These are phyloP conservation scores for Phytophthora sojae DNA, from an alignment of 352 stramenopile species.

Conservation along the genomic window DNA sequence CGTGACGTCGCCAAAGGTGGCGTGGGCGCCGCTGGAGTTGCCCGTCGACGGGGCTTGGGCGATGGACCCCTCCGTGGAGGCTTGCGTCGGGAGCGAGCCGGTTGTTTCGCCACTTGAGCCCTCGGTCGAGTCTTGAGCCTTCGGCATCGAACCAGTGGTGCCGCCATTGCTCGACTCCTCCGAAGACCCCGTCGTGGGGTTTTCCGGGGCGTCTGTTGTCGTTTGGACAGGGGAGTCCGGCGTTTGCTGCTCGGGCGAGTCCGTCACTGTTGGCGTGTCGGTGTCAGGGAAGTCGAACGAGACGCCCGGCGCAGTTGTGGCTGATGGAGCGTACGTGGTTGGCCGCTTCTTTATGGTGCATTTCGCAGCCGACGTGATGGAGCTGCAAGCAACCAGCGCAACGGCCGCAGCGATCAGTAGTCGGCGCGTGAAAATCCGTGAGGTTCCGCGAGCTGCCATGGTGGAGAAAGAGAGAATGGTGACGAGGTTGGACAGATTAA, in stretches of 20 bases:
- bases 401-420: background rate
- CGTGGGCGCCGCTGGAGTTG: conserved; percentile 22
- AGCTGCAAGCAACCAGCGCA: background rate
- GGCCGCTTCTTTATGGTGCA: background rate
- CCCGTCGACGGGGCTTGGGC: conserved; percentile 6
- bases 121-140: conserved; percentile 10
- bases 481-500: no score
- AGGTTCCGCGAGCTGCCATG: background rate
- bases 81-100: conserved; percentile 14
- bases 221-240: conserved; percentile 14
- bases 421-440: background rate
- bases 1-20: conserved; percentile 36
- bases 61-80: conserved; percentile 16
- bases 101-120: background rate
- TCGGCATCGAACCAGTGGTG: conserved; percentile 5
- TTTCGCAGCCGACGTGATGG: background rate
- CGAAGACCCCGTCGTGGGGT: conserved; percentile 1
- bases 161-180: conserved; percentile 17
- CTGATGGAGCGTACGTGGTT: no score
- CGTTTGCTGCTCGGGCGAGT: conserved; percentile 25
- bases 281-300: conserved; percentile 25
- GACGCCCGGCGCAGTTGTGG: conserved; percentile 10
- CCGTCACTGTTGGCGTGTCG: conserved; percentile 23
- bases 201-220: conserved; percentile 15
- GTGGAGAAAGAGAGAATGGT: no score